Evolutionary conservation across 202 grass and related monocot species (phyloP).

Genomic region (Zoysia matrella): DNA sequence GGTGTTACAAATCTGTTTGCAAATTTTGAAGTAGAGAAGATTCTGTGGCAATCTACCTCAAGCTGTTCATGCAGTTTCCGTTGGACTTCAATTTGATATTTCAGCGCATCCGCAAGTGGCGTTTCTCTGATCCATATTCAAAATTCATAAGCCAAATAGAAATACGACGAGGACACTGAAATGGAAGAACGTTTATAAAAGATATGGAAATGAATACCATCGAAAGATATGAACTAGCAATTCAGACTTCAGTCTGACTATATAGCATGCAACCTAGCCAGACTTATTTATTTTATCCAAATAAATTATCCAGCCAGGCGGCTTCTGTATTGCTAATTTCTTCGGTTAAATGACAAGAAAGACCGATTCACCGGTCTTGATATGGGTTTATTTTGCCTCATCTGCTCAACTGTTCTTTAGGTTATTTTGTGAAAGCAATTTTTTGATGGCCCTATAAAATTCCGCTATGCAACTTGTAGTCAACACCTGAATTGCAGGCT

Average conservation of each 20-base stretch:
- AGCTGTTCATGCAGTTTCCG: constrained; percentile 55
- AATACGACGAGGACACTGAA: not conserved
- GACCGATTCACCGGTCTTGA: not conserved
- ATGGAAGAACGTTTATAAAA: constrained; percentile 12
- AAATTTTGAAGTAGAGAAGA: not conserved
- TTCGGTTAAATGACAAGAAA: not conserved
- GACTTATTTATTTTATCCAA: constrained; percentile 28
- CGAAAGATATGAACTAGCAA: not conserved
- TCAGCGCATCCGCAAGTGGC: constrained; percentile 69
- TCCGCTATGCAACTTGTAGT: not conserved
- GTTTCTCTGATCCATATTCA: constrained; percentile 61
- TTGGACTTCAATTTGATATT: constrained; percentile 69
- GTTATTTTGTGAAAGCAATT: not conserved
- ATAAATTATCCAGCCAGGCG: not conserved
- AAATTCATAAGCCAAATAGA: constrained; percentile 23
- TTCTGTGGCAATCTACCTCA: constrained; percentile 54
- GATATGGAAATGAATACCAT: not conserved
- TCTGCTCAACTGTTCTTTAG: not conserved
- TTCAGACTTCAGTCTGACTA: constrained; percentile 3
- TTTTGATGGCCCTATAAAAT: not conserved
- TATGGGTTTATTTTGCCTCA: not conserved
- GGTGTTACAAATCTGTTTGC: not conserved
- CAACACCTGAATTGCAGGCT: not conserved
- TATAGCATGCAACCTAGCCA: constrained; percentile 10
- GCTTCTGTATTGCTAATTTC: not conserved